Conservation (phyloP, 2,329 filamentous ascomycete genomes). For the Colletotrichum tamarilloi region DNA sequence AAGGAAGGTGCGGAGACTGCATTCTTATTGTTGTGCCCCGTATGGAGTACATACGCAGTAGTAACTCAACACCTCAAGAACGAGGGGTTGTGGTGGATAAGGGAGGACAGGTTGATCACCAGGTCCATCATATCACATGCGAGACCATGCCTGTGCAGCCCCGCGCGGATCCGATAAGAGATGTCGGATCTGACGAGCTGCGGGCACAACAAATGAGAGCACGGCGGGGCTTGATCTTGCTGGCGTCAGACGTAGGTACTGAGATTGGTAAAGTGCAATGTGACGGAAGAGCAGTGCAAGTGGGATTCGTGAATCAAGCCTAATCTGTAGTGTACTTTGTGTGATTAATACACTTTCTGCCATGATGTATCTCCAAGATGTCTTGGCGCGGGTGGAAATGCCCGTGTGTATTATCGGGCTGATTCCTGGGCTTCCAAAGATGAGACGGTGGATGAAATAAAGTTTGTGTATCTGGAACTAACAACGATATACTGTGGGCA, state of each 20-base stretch:
- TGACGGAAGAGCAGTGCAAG: background rate
- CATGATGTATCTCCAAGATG: background rate
- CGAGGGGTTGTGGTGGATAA: background rate
- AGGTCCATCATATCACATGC: background rate
- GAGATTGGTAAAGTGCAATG: background rate
- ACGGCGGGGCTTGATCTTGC: background rate
- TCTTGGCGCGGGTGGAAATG: background rate
- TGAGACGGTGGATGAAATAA: conserved; percentile 27
- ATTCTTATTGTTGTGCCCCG: background rate
- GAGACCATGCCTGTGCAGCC: background rate
- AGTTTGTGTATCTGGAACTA: conserved; percentile 13
- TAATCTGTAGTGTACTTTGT: too few species aligned
- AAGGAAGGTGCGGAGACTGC: background rate
- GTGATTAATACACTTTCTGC: background rate
- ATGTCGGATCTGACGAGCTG: background rate
- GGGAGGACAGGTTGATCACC: background rate
- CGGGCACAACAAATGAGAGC: background rate
- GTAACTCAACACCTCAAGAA: background rate
- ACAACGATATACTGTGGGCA: background rate
- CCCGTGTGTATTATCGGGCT: conserved; percentile 8
- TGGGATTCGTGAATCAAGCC: too few species aligned
- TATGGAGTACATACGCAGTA: too few species aligned
- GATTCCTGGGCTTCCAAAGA: background rate
- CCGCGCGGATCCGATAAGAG: background rate
- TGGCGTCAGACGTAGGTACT: background rate